Evolutionary conservation across 148 eudicot genomes (phyloP).

Genomic region (Camellia sinensis): DNA sequence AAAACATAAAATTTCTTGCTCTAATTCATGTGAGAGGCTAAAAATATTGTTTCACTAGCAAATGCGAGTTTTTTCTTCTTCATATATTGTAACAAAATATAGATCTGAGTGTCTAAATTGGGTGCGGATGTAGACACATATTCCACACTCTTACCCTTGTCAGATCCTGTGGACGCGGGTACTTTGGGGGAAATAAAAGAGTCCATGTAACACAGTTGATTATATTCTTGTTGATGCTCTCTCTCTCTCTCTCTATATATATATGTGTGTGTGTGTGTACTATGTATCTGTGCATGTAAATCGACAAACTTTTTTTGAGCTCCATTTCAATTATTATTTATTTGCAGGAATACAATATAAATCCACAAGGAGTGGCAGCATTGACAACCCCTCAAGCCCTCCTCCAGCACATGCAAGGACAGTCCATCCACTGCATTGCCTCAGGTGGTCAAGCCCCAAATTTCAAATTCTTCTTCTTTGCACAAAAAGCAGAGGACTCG

Average conservation of each 20-base stretch:
- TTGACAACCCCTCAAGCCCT: constrained; percentile 78
- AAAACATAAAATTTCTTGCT: too few relatives aligned
- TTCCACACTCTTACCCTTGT: too few relatives aligned
- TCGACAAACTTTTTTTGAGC: not conserved
- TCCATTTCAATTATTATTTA: not conserved
- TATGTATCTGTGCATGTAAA: not conserved
- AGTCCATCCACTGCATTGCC: constrained; percentile 89
- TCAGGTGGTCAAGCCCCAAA: constrained; percentile 97
- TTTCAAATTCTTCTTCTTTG: constrained; percentile 95
- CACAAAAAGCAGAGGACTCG: constrained; percentile 67
- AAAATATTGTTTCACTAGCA: too few relatives aligned
- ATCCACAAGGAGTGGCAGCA: constrained; percentile 77
- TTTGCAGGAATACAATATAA: constrained; percentile 61
- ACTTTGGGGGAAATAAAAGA: too few relatives aligned
- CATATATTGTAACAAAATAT: too few relatives aligned
- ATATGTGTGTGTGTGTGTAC: not conserved
- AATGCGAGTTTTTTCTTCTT: too few relatives aligned
- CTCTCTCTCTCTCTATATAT: not conserved
- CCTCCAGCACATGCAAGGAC: constrained; percentile 75
- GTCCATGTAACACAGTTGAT: too few relatives aligned
- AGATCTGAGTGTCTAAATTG: too few relatives aligned
- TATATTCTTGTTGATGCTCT: not conserved
- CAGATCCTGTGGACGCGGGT: too few relatives aligned
- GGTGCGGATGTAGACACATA: too few relatives aligned
- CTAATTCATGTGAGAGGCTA: too few relatives aligned